A percentile compares a stretch with the other conserved stretches of the same genome.
Conservation (phyloP, 2,329 filamentous ascomycete genomes). For the Cyphellophora europaea region DNA sequence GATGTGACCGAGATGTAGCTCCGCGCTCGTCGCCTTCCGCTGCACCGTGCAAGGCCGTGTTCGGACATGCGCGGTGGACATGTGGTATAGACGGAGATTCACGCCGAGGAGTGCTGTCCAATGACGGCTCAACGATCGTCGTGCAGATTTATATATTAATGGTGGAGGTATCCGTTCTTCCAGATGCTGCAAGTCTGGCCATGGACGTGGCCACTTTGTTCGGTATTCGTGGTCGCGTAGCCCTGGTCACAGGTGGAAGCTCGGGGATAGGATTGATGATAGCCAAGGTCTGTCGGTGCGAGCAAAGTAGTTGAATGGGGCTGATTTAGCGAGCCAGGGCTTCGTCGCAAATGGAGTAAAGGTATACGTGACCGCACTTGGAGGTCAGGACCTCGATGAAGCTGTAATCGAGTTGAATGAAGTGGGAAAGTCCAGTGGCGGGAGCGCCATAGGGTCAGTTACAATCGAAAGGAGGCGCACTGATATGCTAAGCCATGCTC, state of each 20-base stretch:
- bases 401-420: conserved; percentile 30
- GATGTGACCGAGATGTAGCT: no score
- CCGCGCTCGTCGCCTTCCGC: no score
- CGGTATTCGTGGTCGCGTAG: conserved; percentile 32
- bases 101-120: no score
- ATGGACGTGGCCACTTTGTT: conserved; percentile 19
- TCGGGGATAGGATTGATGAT: conserved; percentile 42
- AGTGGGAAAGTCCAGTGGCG: conserved; percentile 27
- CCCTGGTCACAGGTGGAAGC: conserved; percentile 35
- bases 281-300: conserved; percentile 24
- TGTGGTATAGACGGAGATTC: no score
- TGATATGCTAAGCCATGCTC: neutral
- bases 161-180: no score
- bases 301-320: neutral
- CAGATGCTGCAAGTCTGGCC: no score
- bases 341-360: conserved; percentile 38
- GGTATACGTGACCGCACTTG: conserved; percentile 34
- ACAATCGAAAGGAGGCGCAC: neutral
- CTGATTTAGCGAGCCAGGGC: conserved; percentile 22
- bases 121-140: no score
- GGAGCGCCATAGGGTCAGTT: conserved; percentile 29
- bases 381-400: conserved; percentile 31
- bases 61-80: no score
- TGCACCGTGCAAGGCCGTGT: no score
- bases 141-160: no score